Conservation (phyloP, 2,329 filamentous ascomycete species). For the Stemphylium beticola region DNA sequence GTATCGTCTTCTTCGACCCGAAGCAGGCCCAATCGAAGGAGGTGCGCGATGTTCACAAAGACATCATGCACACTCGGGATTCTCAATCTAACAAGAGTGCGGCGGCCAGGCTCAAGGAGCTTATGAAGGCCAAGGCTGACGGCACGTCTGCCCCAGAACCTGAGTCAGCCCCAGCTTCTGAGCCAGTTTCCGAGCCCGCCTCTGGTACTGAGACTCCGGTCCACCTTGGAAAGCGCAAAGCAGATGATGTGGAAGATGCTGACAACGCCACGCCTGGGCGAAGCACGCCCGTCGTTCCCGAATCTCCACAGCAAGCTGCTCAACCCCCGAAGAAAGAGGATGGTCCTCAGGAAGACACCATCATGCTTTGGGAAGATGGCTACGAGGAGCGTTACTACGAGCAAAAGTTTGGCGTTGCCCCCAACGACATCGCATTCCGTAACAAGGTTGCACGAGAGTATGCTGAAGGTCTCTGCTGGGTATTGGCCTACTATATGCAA, state of each 20-base stretch:
- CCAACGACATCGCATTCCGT: slow-evolving; percentile 82
- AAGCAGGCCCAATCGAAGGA: slow-evolving; percentile 47
- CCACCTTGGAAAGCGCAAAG: slow-evolving; percentile 77
- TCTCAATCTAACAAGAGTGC: slow-evolving; percentile 87
- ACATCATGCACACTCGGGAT: slow-evolving; percentile 83
- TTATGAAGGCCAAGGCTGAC: slow-evolving; percentile 64
- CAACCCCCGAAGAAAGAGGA: slow-evolving; percentile 52
- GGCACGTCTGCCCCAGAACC: slow-evolving; percentile 33
- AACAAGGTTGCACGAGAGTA: slow-evolving; percentile 90
- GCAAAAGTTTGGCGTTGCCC: slow-evolving; percentile 88
- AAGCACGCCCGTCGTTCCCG: slow-evolving; percentile 59
- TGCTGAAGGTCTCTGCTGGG: slow-evolving; percentile 93
- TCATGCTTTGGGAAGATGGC: slow-evolving; percentile 92
- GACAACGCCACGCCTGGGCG: slow-evolving; percentile 65
- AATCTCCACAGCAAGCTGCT: slow-evolving; percentile 54
- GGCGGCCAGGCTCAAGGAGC: slow-evolving; percentile 77
- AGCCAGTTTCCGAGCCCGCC: slow-evolving; percentile 25
- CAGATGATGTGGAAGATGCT: slow-evolving; percentile 69
- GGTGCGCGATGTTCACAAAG: slow-evolving; percentile 72
- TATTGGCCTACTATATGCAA: slow-evolving; percentile 96
- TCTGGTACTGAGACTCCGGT: slow-evolving; percentile 53
- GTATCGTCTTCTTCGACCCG: slow-evolving; percentile 46
- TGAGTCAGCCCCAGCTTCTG: slow-evolving; percentile 21
- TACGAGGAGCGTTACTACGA: slow-evolving; percentile 97
- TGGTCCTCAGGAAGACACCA: slow-evolving; percentile 75